A percentile compares a stretch with the other conserved stretches of the same genome.
phyloP scores from a whole-genome alignment of 495 filamentous ascomycete species.

The Xylaria bambusicola region DNA sequence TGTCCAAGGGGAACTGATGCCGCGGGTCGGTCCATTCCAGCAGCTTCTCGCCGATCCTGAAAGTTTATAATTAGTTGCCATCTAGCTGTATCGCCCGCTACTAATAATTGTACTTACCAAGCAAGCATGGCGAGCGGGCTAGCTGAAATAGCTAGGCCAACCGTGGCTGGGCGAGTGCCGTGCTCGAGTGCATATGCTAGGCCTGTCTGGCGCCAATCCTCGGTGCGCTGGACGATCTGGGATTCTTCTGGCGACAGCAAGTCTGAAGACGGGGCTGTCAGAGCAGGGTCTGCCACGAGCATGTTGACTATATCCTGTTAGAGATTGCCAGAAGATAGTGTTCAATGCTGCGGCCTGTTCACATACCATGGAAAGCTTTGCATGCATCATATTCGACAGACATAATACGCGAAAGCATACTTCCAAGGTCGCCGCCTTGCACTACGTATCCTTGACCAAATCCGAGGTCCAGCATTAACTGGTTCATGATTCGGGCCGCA shows the following conservation, averaged over 20 bases:
- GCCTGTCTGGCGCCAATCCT: conserved; percentile 34
- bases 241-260: conserved; percentile 22
- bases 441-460: conserved; percentile 62
- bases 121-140: conserved; percentile 65
- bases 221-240: conserved; percentile 7
- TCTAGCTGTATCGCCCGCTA: neutral
- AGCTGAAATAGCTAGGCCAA: conserved; percentile 56
- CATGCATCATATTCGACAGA: conserved; percentile 31
- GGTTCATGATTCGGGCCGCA: conserved; percentile 52
- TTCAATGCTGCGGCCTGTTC: neutral
- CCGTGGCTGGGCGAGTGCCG: conserved; percentile 60
- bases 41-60: conserved; percentile 68
- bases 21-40: conserved; percentile 60
- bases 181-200: conserved; percentile 59
- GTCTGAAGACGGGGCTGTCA: conserved; percentile 18
- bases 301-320: conserved; percentile 31
- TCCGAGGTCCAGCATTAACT: conserved; percentile 61
- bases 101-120: conserved; percentile 53
- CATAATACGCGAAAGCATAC: conserved; percentile 43
- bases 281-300: conserved; percentile 22
- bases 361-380: conserved; percentile 44
- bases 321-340: neutral
- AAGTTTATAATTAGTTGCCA: conserved; percentile 15
- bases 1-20: conserved; percentile 48
- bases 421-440: conserved; percentile 70